These are phyloP conservation scores for Boletus sp. DNA, from an alignment of 1,284 basidiomycete genomes.

Conservation along the genomic window DNA sequence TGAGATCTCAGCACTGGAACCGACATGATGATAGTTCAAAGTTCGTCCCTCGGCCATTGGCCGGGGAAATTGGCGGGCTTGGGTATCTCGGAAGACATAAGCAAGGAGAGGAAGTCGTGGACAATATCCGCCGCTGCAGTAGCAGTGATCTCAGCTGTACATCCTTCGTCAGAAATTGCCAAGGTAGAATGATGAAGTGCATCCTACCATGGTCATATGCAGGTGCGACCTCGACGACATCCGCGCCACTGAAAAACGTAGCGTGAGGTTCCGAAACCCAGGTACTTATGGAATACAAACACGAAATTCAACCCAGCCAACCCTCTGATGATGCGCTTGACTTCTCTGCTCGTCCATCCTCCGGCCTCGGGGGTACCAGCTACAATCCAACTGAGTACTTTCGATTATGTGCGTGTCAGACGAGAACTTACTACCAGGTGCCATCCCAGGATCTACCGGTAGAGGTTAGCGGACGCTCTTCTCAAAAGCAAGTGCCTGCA, in stretches of 20 bases:
- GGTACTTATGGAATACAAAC: slow-evolving; percentile 41
- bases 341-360: slow-evolving; percentile 78
- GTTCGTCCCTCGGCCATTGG: slow-evolving; percentile 18
- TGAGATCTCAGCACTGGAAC: background rate
- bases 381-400: slow-evolving; percentile 26
- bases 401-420: background rate
- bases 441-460: slow-evolving; percentile 65
- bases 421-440: slow-evolving; percentile 64
- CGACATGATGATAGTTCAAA: slow-evolving; percentile 13
- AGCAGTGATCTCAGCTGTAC: slow-evolving; percentile 54
- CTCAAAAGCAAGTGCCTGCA: slow-evolving; percentile 18
- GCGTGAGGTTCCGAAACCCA: slow-evolving; percentile 1
- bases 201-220: slow-evolving; percentile 64
- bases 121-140: slow-evolving; percentile 60
- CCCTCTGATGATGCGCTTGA: slow-evolving; percentile 75
- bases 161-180: slow-evolving; percentile 34
- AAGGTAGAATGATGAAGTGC: background rate
- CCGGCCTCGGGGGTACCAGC: slow-evolving; percentile 83
- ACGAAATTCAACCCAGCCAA: slow-evolving; percentile 74
- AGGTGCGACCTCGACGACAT: slow-evolving; percentile 77
- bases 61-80: slow-evolving; percentile 17
- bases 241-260: slow-evolving; percentile 17
- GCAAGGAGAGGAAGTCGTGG: slow-evolving; percentile 57
- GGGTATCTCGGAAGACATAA: slow-evolving; percentile 34
- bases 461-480: slow-evolving; percentile 8